These are phyloP conservation scores for Claviceps capensis DNA, from an alignment of 2,329 filamentous ascomycete genomes.

Conservation along the genomic window DNA sequence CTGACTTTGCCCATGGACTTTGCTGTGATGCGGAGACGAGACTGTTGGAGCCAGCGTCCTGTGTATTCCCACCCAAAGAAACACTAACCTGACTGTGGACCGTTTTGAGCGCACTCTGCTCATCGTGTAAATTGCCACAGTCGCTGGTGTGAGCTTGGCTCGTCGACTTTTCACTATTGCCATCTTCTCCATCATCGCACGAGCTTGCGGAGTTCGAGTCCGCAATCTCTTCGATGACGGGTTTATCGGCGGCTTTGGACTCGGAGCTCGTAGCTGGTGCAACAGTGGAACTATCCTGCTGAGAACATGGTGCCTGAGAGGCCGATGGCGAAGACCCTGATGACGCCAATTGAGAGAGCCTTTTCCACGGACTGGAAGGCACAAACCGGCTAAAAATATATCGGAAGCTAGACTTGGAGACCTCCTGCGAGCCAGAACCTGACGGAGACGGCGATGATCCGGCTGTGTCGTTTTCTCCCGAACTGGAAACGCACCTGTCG, in stretches of 20 bases:
- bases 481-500: background rate
- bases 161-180: background rate
- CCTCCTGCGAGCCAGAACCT: background rate
- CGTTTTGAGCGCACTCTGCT: background rate
- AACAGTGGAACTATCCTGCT: background rate
- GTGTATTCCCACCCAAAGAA: background rate
- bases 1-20: conserved; percentile 7
- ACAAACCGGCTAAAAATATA: conserved; percentile 12
- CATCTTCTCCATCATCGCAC: background rate
- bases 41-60: background rate
- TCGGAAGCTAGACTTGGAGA: conserved; percentile 11
- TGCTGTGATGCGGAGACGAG: conserved; percentile 5
- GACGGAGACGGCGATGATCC: background rate
- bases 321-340: background rate
- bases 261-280: background rate
- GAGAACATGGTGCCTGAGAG: background rate
- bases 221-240: background rate
- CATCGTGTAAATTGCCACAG: background rate
- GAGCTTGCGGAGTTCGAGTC: background rate
- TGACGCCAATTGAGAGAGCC: conserved; percentile 8
- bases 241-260: background rate
- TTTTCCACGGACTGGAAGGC: conserved; percentile 14
- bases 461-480: background rate
- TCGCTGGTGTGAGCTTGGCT: background rate
- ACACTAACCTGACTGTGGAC: background rate